These are phyloP conservation scores for Pseudonitzschia multiseries DNA, from an alignment of 108 stramenopile genomes.

Conservation along the genomic window DNA sequence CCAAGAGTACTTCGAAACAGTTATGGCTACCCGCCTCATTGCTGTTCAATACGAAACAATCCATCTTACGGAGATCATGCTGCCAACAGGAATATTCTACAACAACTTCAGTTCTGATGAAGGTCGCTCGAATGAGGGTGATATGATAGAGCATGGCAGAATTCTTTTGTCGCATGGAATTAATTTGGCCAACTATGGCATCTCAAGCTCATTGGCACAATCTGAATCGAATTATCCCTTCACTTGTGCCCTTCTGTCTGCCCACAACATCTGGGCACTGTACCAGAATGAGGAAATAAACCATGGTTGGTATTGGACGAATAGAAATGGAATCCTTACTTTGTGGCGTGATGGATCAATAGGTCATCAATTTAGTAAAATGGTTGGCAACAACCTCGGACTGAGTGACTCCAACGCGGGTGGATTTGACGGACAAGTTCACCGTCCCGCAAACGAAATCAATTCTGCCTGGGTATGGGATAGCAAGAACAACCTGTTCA, in stretches of 20 bases:
- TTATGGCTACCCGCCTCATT: background rate
- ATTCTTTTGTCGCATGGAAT: background rate
- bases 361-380: background rate
- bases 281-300: background rate
- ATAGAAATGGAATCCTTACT: background rate
- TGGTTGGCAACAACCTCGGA: background rate
- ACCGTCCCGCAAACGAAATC: background rate
- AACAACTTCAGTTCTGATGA: background rate
- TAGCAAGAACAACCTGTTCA: background rate
- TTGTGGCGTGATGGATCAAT: background rate
- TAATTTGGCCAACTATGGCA: constrained; percentile 8
- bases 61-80: background rate
- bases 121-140: background rate
- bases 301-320: background rate
- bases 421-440: constrained; percentile 1
- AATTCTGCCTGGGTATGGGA: constrained; percentile 8
- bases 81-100: background rate
- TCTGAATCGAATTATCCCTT: background rate
- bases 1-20: background rate
- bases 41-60: constrained; percentile 6
- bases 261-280: background rate
- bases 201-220: background rate
- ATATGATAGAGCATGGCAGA: background rate
- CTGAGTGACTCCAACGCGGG: background rate
- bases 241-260: background rate